Evolutionary conservation across 768 basidiomycete species (phyloP).

Genomic region (Chalciporus piperatus): DNA sequence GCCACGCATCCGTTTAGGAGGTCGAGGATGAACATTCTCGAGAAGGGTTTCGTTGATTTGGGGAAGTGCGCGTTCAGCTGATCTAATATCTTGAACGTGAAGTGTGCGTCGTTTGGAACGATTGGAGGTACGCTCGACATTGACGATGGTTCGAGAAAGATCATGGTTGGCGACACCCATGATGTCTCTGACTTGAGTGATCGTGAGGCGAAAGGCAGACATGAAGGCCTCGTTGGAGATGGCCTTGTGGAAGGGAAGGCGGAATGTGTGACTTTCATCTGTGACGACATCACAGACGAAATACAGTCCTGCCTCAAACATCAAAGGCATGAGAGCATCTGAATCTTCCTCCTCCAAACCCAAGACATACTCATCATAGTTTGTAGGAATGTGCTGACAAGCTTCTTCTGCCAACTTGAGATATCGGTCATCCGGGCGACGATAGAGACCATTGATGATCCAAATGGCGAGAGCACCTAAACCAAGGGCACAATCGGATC

Average conservation of each 20-base stretch:
- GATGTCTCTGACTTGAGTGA: neutral
- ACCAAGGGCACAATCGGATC: neutral
- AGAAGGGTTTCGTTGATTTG: neutral
- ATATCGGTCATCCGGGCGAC: neutral
- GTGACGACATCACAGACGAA: conserved; percentile 2
- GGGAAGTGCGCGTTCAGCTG: neutral
- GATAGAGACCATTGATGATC: conserved; percentile 2
- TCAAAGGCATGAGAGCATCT: neutral
- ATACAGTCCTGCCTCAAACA: neutral
- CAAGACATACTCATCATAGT: neutral
- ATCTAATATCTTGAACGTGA: too few species aligned
- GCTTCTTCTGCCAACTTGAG: neutral
- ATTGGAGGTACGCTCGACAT: neutral
- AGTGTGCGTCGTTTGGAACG: neutral
- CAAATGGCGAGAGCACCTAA: neutral
- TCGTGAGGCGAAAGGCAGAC: neutral
- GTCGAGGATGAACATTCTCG: neutral
- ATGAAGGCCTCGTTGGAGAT: neutral
- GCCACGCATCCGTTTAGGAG: neutral
- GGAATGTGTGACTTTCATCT: neutral
- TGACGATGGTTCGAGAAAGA: neutral
- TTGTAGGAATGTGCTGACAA: neutral
- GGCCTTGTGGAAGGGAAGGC: conserved; percentile 1
- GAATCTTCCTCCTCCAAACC: neutral
- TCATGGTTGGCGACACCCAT: too few species aligned